Conservation (phyloP, 2,329 filamentous ascomycete species). For the Epichloe bromicola region DNA sequence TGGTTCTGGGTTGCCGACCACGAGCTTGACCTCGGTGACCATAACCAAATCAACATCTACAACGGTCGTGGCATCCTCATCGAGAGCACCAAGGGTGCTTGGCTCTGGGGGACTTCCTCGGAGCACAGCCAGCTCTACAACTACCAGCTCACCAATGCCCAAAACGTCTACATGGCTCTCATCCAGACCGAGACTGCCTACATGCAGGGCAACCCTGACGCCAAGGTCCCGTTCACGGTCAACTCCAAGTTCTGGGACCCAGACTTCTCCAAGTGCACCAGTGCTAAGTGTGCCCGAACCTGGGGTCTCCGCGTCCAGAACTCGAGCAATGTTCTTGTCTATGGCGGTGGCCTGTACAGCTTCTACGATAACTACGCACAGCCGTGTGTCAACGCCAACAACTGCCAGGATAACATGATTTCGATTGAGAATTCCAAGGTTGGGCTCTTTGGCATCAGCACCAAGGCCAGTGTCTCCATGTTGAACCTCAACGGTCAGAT, state of each 20-base stretch:
- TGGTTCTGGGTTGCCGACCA: slow-evolving; percentile 91
- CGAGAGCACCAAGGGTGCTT: slow-evolving; percentile 61
- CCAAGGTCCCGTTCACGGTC: slow-evolving; percentile 49
- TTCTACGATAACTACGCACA: slow-evolving; percentile 78
- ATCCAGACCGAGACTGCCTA: slow-evolving; percentile 88
- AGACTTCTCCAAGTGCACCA: slow-evolving; percentile 48
- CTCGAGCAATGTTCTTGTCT: slow-evolving; percentile 54
- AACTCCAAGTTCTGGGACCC: slow-evolving; percentile 52
- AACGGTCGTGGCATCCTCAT: slow-evolving; percentile 75
- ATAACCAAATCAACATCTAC: slow-evolving; percentile 75
- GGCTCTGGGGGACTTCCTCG: slow-evolving; percentile 67
- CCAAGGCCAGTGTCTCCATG: slow-evolving; percentile 66
- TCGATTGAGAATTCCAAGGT: slow-evolving; percentile 56
- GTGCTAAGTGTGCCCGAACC: slow-evolving; percentile 52
- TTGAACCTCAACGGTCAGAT: slow-evolving; percentile 46
- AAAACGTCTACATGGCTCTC: slow-evolving; percentile 67
- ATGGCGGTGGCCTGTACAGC: slow-evolving; percentile 63
- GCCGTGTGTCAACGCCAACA: slow-evolving; percentile 51
- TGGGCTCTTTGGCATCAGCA: slow-evolving; percentile 56
- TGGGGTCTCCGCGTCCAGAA: slow-evolving; percentile 63
- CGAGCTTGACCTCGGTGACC: slow-evolving; percentile 63
- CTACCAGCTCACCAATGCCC: slow-evolving; percentile 69
- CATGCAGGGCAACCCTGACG: slow-evolving; percentile 72
- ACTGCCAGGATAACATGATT: slow-evolving; percentile 69
- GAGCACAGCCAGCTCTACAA: slow-evolving; percentile 62